Evolutionary conservation across 164 flowering plant species (phyloP).

Genomic region (Magnolia officinalis): DNA sequence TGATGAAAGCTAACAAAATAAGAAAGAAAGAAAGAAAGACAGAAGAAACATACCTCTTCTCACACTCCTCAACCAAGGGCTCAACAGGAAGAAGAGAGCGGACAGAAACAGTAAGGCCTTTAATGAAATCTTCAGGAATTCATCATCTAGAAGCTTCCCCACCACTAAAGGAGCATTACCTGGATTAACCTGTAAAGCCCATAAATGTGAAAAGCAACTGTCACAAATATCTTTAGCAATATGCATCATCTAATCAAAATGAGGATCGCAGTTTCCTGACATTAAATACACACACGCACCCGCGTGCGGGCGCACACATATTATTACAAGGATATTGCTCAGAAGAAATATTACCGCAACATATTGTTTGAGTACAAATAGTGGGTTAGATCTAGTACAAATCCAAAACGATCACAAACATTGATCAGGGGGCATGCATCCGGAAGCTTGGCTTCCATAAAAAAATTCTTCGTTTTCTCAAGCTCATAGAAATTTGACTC

Average conservation of each 20-base stretch:
- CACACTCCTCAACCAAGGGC: constrained; percentile 96
- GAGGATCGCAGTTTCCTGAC: background rate
- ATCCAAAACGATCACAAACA: constrained; percentile 99
- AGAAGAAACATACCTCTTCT: constrained; percentile 63
- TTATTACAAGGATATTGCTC: background rate
- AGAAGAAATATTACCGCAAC: constrained; percentile 58
- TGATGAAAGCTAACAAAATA: too few relatives aligned
- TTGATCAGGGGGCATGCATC: constrained; percentile 97
- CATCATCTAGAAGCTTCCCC: constrained; percentile 97
- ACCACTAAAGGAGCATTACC: constrained; percentile 98
- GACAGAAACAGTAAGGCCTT: constrained; percentile 64
- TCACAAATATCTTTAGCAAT: background rate
- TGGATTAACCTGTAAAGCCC: constrained; percentile 74
- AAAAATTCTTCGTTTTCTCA: constrained; percentile 93
- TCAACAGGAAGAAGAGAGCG: constrained; percentile 95
- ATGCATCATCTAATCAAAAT: background rate
- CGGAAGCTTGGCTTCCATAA: constrained; percentile 99
- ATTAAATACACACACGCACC: too few relatives aligned
- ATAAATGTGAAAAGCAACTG: background rate
- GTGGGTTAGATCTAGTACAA: constrained; percentile 97
- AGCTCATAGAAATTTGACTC: constrained; percentile 96
- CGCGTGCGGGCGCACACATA: background rate
- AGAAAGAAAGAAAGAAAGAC: background rate
- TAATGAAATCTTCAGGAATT: constrained; percentile 98
- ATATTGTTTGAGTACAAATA: constrained; percentile 86